Evolutionary conservation across 257 asterid species (phyloP), one percentile per base, ranked within the genome.

Genomic region (Ilex asprella): DNA sequence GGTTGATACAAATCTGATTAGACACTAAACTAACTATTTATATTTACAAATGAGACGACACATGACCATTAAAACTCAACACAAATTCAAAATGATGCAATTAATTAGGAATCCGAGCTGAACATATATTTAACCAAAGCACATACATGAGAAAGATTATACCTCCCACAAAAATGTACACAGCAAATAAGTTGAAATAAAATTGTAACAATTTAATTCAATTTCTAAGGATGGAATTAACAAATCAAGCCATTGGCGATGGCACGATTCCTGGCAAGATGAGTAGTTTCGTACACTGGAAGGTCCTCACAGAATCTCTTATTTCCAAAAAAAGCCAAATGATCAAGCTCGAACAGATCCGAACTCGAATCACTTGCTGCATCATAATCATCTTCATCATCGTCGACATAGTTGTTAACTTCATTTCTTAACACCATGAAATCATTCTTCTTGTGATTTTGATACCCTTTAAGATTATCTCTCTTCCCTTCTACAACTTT

Each of bases 271-370:
- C 74, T 76, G 29, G 60, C 75, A 43, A 79, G 55, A 62, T 75
- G 76, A 15, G 98, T 88, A 29, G 96, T 86, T 69, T 86, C 95
- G 59, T 88, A 91, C 61, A 88, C 94, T 0, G 96, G 96, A 10
- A 91, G 91, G 70, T 91, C 95, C 63, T 91, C 81, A 3, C 82
- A 64, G 16, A 72, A 91, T 67, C 84, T 91, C 16, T 60, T 56
- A 31, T 78, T 63, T 57, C 83, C 80, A 6, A 82, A 77, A 53
- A 80, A 56, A 0, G 82, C 77, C 13, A 77, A 58, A 56, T 88
- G 94, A 75, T 91, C 95, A 14, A 91, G 82, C 63, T 91, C 96
- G 67, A 91, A 91, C 39, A 91, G 76, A 61, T 91, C 96, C 59
- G 96, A 91, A 61, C 96, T 91, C 5, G 86, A 71, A 71, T 89